Conservation (phyloP, 1,284 basidiomycete genomes). For the Taiwanofungus camphoratus region DNA sequence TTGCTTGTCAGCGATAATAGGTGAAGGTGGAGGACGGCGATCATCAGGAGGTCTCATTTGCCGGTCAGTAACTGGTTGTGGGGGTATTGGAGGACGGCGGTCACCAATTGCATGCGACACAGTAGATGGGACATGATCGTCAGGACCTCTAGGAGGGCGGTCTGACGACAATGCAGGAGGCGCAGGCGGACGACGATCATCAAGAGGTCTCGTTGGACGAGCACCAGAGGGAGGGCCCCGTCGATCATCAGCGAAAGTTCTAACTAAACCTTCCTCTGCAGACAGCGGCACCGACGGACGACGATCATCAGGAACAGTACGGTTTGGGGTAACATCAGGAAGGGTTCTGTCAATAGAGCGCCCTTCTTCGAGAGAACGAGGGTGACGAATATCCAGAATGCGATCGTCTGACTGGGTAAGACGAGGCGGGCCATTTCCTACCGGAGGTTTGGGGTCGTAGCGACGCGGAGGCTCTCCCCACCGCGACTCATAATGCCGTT, state of each 20-base stretch:
- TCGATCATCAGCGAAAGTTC: too few relatives aligned
- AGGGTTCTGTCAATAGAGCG: conserved; percentile 20
- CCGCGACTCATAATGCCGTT: conserved; percentile 23
- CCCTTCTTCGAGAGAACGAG: conserved; percentile 23
- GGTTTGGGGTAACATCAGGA: conserved; percentile 7
- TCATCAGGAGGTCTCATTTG: conserved; percentile 6
- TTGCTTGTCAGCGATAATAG: conserved; percentile 10
- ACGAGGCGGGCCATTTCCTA: conserved; percentile 12
- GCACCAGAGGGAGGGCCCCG: conserved; percentile 11
- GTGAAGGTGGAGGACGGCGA: conserved; percentile 2
- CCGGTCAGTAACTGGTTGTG: conserved; percentile 3
- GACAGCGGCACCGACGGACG: conserved; percentile 4
- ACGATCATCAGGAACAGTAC: conserved; percentile 18
- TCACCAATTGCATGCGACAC: conserved; percentile 6
- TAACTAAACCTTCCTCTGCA: conserved; percentile 8
- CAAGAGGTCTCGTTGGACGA: conserved; percentile 6
- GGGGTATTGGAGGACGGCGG: conserved; percentile 10
- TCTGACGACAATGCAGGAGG: conserved; percentile 9
- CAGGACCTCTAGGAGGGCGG: conserved; percentile 5
- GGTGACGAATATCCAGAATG: conserved; percentile 14
- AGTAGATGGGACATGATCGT: conserved; percentile 13
- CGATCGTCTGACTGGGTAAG: conserved; percentile 13
- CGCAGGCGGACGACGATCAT: conserved; percentile 5
- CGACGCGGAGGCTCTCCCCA: conserved; percentile 16
- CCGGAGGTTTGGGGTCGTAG: conserved; percentile 21